These are phyloP conservation scores for Pseudoscleropodium purum DNA, from an alignment of 225 moss, liverwort and hornwort species.

Conservation along the genomic window DNA sequence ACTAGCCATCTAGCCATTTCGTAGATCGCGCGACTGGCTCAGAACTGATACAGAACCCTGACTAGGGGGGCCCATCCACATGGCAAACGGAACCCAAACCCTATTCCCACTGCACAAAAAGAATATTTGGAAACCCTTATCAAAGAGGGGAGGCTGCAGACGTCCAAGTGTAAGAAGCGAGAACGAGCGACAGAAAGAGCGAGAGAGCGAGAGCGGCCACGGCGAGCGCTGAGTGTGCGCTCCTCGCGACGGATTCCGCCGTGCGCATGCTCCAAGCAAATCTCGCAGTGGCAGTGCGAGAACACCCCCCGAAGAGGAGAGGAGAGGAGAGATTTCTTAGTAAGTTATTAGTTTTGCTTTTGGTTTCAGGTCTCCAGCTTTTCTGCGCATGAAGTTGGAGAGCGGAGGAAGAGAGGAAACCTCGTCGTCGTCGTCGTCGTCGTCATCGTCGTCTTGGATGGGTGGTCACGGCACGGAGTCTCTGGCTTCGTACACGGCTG, in stretches of 20 bases:
- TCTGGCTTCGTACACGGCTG: conserved; percentile 29
- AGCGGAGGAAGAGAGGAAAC: background rate
- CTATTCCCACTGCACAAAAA: background rate
- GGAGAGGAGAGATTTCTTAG: background rate
- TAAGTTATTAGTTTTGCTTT: background rate
- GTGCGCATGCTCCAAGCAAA: background rate
- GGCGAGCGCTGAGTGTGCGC: conserved; percentile 4
- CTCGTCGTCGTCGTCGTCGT: background rate
- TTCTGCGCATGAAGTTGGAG: conserved; percentile 5
- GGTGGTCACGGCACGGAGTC: conserved; percentile 23
- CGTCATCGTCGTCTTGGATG: conserved; percentile 5
- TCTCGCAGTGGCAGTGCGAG: background rate
- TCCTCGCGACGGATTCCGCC: background rate
- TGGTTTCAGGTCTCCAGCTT: background rate
- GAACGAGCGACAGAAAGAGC: background rate
- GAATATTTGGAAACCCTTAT: conserved; percentile 12
- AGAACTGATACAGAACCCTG: background rate
- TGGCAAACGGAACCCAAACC: background rate
- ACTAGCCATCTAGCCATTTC: background rate
- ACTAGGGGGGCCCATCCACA: background rate
- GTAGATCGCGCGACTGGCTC: background rate
- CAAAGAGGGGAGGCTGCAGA: background rate
- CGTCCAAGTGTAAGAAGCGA: background rate
- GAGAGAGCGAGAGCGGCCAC: background rate
- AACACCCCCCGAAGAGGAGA: background rate